Percentiles rank a stretch among this genome's conserved stretches.
Conservation (phyloP, 768 basidiomycete genomes). For the Lentinula raphanica region DNA sequence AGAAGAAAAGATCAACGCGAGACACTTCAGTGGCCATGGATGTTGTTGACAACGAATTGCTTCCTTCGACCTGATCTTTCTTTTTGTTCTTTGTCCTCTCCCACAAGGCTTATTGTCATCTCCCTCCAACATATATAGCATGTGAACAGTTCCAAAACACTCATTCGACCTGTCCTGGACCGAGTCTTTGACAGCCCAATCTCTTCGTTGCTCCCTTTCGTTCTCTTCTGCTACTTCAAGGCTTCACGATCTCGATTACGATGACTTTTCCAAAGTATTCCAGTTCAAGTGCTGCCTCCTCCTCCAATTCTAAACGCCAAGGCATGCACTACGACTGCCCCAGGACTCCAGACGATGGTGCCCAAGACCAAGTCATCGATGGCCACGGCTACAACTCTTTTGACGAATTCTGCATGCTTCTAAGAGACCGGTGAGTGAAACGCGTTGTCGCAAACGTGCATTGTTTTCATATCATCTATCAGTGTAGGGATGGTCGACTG, state of each 20-base stretch:
- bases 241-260: not conserved
- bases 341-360: no score
- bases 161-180: not conserved
- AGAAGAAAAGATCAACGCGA: not conserved
- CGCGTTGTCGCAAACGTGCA: no score
- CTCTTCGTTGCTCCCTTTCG: not conserved
- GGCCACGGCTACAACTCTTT: not conserved
- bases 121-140: not conserved
- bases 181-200: not conserved
- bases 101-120: not conserved
- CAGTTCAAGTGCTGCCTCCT: not conserved
- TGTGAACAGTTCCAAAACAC: not conserved
- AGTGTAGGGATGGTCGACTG: not conserved
- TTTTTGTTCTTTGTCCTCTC: not conserved
- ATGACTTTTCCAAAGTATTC: not conserved
- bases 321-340: not conserved
- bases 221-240: not conserved
- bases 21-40: not conserved
- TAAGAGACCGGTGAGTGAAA: not conserved
- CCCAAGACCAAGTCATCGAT: not conserved
- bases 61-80: not conserved
- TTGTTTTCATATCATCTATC: no score
- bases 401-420: not conserved
- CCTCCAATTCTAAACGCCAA: not conserved
- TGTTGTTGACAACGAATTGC: not conserved